These are phyloP conservation scores for Tetracladium marchalianum DNA, from an alignment of 495 filamentous ascomycete species.

Conservation along the genomic window DNA sequence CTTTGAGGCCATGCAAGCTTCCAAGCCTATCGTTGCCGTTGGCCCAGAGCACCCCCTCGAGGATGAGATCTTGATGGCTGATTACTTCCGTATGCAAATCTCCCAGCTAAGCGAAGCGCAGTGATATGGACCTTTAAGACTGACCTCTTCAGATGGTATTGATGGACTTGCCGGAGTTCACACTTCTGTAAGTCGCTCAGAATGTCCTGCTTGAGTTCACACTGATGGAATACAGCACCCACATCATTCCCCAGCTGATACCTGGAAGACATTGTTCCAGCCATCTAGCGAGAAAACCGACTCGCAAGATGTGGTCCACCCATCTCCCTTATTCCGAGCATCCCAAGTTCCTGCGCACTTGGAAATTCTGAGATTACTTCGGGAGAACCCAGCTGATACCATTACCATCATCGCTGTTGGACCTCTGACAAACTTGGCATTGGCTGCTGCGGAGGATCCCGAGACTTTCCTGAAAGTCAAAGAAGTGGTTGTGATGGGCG, in stretches of 20 bases:
- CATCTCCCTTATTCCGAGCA: slow-evolving; percentile 54
- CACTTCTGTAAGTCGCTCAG: slow-evolving; percentile 42
- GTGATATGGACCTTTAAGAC: neutral
- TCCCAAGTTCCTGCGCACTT: slow-evolving; percentile 62
- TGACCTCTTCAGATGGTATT: slow-evolving; percentile 54
- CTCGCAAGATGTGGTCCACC: slow-evolving; percentile 22
- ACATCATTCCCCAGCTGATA: slow-evolving; percentile 70
- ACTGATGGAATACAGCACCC: slow-evolving; percentile 51
- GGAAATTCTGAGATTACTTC: slow-evolving; percentile 76
- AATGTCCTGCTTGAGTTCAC: neutral
- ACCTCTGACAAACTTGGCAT: slow-evolving; percentile 81
- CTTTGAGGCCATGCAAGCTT: slow-evolving; percentile 56
- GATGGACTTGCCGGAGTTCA: slow-evolving; percentile 94
- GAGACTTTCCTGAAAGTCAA: slow-evolving; percentile 81
- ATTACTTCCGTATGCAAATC: slow-evolving; percentile 75
- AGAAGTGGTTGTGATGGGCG: slow-evolving; percentile 95
- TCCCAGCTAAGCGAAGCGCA: neutral
- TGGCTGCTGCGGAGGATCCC: slow-evolving; percentile 76
- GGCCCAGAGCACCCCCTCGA: slow-evolving; percentile 79
- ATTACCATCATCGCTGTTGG: slow-evolving; percentile 86
- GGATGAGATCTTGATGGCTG: slow-evolving; percentile 71
- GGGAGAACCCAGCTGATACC: slow-evolving; percentile 67
- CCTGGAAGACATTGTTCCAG: slow-evolving; percentile 79
- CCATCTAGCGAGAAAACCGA: slow-evolving; percentile 29
- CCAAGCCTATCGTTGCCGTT: slow-evolving; percentile 74